Evolutionary conservation across 495 filamentous ascomycete species (phyloP), one percentile per base, ranked within the genome.

Genomic region (Coniosporium apollinis): DNA sequence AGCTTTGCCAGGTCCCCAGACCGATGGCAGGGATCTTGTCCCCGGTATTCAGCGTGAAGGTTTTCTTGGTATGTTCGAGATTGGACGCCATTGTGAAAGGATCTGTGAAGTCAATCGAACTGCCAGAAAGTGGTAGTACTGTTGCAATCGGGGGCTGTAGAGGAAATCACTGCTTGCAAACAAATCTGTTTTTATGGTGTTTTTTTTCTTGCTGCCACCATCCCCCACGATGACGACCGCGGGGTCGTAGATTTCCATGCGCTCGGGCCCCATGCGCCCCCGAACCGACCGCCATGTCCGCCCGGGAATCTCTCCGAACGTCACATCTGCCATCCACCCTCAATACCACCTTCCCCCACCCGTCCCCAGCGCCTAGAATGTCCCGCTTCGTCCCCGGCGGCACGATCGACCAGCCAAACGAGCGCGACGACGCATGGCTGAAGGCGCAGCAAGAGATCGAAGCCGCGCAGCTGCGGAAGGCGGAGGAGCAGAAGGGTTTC

Each of bases 371-470:
- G n/a, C n/a, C n/a, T n/a, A n/a, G n/a, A n/a, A 57, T 56, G 31
- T 91, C 83, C 9, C 81, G 87, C 28, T 97, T 97, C 59, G 75
- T 94, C 28, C 85, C 87, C 6, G 82, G 70, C 22, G 89, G 89
- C 25, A 79, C 77, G 2, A 70, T 75, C 46, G 70, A 82, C 42
- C 31, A 49, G 7, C 50, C 54, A 8, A 43, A 66, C 28, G 62
- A 72, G 44, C 60, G 64, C 22, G 65, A 72, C 44, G 75, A 79
- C 47, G 72, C 71, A 53, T 96, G 87, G 87, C 65, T 70, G 22
- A 64, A 63, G 22, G 86, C 77, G 3, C 79, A 86, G 52, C 58
- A 68, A 28, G 77, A 89, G 36, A 62, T 94, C 9, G 85, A 92
- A 46, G 72, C 69, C 37, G 66, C 67, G 30, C 65, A 67, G 30